These are phyloP conservation scores for Gynostemma pentaphyllum DNA, from an alignment of 306 rosid species.

Conservation along the genomic window DNA sequence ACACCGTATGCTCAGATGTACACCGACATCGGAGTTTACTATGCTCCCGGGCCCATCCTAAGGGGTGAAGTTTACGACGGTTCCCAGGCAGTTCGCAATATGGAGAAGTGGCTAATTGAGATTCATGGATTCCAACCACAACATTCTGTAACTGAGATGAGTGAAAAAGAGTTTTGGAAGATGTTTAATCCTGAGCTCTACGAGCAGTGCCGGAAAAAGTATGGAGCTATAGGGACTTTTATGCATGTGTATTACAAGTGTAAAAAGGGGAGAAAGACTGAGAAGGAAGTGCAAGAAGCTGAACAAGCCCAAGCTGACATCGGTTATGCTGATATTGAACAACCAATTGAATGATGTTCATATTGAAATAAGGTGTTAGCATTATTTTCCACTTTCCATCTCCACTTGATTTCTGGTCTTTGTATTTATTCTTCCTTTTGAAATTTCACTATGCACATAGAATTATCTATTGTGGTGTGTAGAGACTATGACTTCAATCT, in stretches of 20 bases:
- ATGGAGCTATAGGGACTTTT: slow-evolving; percentile 82
- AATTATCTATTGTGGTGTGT: background rate
- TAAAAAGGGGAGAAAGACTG: slow-evolving; percentile 95
- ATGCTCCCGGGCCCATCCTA: slow-evolving; percentile 83
- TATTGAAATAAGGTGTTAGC: slow-evolving; percentile 8
- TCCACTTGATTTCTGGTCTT: background rate
- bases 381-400: slow-evolving; percentile 6
- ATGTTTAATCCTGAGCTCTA: slow-evolving; percentile 86
- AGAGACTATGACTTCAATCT: background rate
- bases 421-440: background rate
- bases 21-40: slow-evolving; percentile 90
- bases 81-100: slow-evolving; percentile 52
- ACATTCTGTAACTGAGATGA: slow-evolving; percentile 83
- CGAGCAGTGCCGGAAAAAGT: slow-evolving; percentile 64
- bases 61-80: slow-evolving; percentile 95
- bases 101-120: slow-evolving; percentile 86
- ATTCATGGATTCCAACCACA: slow-evolving; percentile 93
- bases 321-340: slow-evolving; percentile 67
- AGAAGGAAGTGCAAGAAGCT: slow-evolving; percentile 95
- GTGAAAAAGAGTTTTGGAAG: slow-evolving; percentile 81
- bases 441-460: background rate
- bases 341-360: slow-evolving; percentile 32
- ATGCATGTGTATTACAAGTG: slow-evolving; percentile 97
- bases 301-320: slow-evolving; percentile 80
- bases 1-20: slow-evolving; percentile 79